phyloP scores from a whole-genome alignment of 2,329 filamentous ascomycete species.

The Phialemoniopsis sp. region DNA sequence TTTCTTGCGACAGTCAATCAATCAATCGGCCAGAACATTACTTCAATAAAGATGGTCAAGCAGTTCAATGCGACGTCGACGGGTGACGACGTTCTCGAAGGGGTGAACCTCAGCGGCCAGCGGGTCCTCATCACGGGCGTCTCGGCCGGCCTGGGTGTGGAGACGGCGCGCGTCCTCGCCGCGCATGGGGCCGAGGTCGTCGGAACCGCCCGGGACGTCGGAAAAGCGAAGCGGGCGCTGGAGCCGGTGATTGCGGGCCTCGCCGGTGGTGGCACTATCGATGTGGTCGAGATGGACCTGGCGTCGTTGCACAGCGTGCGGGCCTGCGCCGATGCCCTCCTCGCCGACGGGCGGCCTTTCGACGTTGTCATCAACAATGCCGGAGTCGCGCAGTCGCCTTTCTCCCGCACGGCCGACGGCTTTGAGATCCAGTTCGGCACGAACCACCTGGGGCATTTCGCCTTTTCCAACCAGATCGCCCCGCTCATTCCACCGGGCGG shows the following conservation, averaged over 20 bases:
- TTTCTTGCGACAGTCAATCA: too few relatives aligned
- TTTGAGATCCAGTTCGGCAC: conserved; percentile 37
- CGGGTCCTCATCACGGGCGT: conserved; percentile 34
- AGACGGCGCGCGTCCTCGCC: conserved; percentile 33
- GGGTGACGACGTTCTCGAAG: conserved; percentile 25
- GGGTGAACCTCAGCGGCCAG: conserved; percentile 26
- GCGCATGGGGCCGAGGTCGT: conserved; percentile 38
- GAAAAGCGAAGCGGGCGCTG: too few relatives aligned
- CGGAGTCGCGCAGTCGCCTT: conserved; percentile 33
- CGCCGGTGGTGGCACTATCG: too few relatives aligned
- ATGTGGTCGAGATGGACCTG: conserved; percentile 43
- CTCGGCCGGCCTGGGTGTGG: conserved; percentile 33
- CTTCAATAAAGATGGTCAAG: conserved; percentile 27
- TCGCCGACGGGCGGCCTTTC: conserved; percentile 21
- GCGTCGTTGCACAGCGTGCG: conserved; percentile 36
- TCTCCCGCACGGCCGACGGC: conserved; percentile 29
- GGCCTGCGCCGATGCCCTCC: conserved; percentile 30
- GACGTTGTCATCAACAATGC: conserved; percentile 43
- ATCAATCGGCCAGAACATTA: too few relatives aligned
- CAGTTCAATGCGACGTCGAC: too few relatives aligned
- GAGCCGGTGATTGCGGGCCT: too few relatives aligned
- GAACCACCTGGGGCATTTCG: conserved; percentile 40
- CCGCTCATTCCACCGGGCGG: too few relatives aligned
- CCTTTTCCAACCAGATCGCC: too few relatives aligned
- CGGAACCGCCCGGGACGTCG: conserved; percentile 34